Evolutionary conservation across 441 rosid species (phyloP).

Genomic region (Mallotus japonicus): DNA sequence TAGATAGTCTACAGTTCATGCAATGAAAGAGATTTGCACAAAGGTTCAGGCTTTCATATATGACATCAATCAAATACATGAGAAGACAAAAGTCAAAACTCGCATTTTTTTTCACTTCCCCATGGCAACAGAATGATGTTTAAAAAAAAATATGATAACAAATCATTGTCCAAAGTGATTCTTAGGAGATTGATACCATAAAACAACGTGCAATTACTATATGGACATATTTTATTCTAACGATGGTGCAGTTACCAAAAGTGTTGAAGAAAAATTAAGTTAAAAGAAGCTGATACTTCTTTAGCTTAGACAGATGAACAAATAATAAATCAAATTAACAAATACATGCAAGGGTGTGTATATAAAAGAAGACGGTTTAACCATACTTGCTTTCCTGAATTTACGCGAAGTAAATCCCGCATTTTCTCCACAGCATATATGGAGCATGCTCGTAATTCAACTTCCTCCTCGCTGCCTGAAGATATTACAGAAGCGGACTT

Average conservation of each 20-base stretch:
- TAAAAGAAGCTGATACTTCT: background rate
- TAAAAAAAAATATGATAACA: too few relatives aligned
- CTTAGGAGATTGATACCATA: too few relatives aligned
- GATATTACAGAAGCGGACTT: constrained; percentile 45
- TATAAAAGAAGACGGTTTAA: background rate
- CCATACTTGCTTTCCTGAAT: constrained; percentile 62
- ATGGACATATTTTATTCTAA: background rate
- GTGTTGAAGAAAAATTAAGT: background rate
- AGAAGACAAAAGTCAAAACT: background rate
- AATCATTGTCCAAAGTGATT: too few relatives aligned
- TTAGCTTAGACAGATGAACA: background rate
- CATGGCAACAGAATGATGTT: background rate
- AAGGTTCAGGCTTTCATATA: background rate
- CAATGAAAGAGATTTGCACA: background rate
- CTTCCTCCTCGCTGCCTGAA: constrained; percentile 77
- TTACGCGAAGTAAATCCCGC: constrained; percentile 51
- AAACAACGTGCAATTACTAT: too few relatives aligned
- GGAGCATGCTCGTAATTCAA: constrained; percentile 78
- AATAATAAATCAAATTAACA: background rate
- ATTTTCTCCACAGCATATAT: constrained; percentile 78
- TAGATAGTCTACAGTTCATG: background rate
- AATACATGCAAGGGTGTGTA: background rate
- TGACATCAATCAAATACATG: background rate
- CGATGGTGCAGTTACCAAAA: background rate
- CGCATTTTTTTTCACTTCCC: background rate